These are phyloP conservation scores for Rosa hybrid DNA, from an alignment of 331 rosid species.

Conservation along the genomic window DNA sequence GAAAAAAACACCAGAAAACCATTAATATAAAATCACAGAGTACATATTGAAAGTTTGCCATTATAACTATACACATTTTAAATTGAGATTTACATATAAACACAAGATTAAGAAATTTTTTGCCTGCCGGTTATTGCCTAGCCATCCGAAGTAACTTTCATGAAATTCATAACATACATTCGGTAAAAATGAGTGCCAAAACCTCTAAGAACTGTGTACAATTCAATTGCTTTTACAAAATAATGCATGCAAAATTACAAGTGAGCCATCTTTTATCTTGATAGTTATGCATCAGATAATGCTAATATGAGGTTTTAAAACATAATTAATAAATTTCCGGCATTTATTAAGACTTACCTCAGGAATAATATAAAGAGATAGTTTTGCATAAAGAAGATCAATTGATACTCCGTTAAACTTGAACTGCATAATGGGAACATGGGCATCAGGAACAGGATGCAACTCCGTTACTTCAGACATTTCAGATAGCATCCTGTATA, in stretches of 20 bases:
- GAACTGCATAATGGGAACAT: slow-evolving; percentile 78
- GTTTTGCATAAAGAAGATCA: slow-evolving; percentile 92
- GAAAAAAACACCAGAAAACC: slow-evolving; percentile 8
- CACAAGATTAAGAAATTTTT: neutral
- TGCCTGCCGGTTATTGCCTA: neutral
- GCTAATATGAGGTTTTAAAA: neutral
- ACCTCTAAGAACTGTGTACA: neutral
- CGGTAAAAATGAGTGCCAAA: neutral
- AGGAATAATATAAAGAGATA: slow-evolving; percentile 89
- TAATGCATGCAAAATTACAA: neutral
- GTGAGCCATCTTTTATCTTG: neutral
- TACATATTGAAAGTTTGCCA: neutral
- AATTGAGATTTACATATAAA: neutral
- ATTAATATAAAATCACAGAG: neutral
- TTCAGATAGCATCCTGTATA: slow-evolving; percentile 70
- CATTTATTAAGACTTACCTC: slow-evolving; percentile 60
- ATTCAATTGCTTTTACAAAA: neutral
- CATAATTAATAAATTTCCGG: neutral
- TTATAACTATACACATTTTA: neutral
- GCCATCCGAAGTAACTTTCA: neutral
- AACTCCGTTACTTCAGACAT: slow-evolving; percentile 90
- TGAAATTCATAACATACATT: neutral
- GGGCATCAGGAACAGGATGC: slow-evolving; percentile 97
- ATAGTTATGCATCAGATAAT: neutral
- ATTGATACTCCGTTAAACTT: slow-evolving; percentile 86